These are phyloP conservation scores for Fonsecaea multimorphosa DNA, from an alignment of 2,329 filamentous ascomycete species.

Conservation along the genomic window DNA sequence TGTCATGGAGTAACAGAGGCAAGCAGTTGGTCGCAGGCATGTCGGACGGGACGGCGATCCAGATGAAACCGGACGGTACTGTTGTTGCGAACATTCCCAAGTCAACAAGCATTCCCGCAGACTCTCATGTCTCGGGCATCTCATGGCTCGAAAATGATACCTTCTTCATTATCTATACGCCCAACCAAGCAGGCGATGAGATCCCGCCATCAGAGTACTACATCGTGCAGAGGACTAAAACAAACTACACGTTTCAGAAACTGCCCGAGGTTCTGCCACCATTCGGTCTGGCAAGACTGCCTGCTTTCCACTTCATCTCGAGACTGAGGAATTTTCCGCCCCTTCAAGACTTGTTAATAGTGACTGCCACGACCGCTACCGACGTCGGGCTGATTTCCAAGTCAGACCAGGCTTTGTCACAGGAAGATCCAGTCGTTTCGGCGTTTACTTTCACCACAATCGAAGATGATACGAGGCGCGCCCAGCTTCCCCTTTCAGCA, in stretches of 20 bases:
- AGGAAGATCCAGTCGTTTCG: conserved; percentile 65
- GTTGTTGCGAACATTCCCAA: conserved; percentile 79
- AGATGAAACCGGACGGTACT: conserved; percentile 82
- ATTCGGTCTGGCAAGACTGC: conserved; percentile 68
- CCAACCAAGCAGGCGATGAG: conserved; percentile 52
- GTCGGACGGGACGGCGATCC: conserved; percentile 76
- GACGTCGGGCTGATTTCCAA: conserved; percentile 81
- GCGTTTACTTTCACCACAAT: conserved; percentile 77
- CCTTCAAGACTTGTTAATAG: conserved; percentile 78
- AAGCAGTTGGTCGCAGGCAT: conserved; percentile 91
- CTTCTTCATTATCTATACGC: conserved; percentile 80
- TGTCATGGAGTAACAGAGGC: conserved; percentile 89
- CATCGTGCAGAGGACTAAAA: conserved; percentile 71
- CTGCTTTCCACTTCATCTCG: conserved; percentile 77
- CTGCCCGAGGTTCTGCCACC: conserved; percentile 75
- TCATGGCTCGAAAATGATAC: conserved; percentile 87
- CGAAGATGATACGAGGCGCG: conserved; percentile 74
- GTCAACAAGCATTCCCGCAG: conserved; percentile 69
- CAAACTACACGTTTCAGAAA: conserved; percentile 73
- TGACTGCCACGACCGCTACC: conserved; percentile 78
- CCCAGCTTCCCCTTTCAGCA: conserved; percentile 74
- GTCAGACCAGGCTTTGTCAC: conserved; percentile 70
- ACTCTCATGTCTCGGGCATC: conserved; percentile 77
- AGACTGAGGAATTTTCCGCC: conserved; percentile 82
- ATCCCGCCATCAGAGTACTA: conserved; percentile 75